Base-by-base conservation (phyloP, 2,329 filamentous ascomycete species). In the Phoma sp. region DNA sequence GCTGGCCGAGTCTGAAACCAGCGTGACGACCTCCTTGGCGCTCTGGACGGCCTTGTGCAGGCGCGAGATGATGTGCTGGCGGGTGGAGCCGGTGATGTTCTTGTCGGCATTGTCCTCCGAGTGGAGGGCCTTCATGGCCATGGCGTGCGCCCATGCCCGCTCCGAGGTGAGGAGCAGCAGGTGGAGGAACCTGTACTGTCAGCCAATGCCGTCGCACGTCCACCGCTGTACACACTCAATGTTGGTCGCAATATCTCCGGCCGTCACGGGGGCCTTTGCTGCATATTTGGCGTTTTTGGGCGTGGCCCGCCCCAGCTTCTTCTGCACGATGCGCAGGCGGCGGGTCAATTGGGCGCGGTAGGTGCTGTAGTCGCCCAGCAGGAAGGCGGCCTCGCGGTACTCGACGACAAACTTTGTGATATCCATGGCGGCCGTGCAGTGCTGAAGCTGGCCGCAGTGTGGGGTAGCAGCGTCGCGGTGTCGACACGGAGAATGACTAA, bases 101-200 rank as follows among this genome's bases (percentile, higher is more conserved):
- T 91, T 90, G 46, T 82, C 78, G 30, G 82, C 80, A 56, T 88
- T 87, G 65, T 95, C 91, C 65, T 90, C 84, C 32, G 90, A 85
- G 72, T 96, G 91, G 17, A 86, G 81, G 4, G 91, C 85, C 77
- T 96, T 97, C 83, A 97, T 92, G 72, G 90, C 87, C 92, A 98
- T 96, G 53, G 93, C 93, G 75, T 96, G 89, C 30, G 95, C 93
- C 91, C 92, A 98, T 45, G 93, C 91, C 60, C 95, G 86, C 79
- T 99, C 95, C 56, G 93, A 87, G 32, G 87, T 90, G 68, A 97
- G 86, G 51, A 99, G 83, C 26, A 93, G 81, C n/a, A 97, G 81
- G 26, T 68, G 66, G 17, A 71, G 67, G 39, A 64, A 67, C 53
- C 67, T 69, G 45, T 12, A 7, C 10, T 10, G 46, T 65, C 40